Evolutionary conservation across 192 early-diverging fungal genomes (phyloP).

Genomic region (Coemansia guatemalensis): DNA sequence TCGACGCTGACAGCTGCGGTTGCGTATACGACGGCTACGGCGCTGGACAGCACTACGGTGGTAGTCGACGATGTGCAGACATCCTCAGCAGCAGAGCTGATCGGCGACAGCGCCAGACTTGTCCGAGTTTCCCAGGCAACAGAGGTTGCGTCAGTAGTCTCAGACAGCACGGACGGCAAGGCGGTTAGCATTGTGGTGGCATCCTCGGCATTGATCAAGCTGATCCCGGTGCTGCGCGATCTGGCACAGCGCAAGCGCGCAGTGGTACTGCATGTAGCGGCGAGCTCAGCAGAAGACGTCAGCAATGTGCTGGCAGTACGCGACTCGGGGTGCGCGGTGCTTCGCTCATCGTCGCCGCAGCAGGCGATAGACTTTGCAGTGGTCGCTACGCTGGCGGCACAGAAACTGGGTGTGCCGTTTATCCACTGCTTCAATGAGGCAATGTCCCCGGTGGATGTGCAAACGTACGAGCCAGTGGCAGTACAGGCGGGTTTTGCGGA

Average conservation of each 20-base stretch:
- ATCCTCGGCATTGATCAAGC: conserved; percentile 19
- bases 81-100: conserved; percentile 10
- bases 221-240: conserved; percentile 47
- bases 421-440: conserved; percentile 63
- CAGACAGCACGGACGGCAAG: background rate
- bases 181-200: conserved; percentile 20
- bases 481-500: conserved; percentile 48
- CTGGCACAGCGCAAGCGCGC: conserved; percentile 19
- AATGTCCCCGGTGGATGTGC: conserved; percentile 25
- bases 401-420: conserved; percentile 58
- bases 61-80: background rate
- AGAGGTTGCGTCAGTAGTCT: conserved; percentile 20
- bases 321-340: conserved; percentile 73
- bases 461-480: conserved; percentile 31
- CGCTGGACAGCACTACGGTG: conserved; percentile 24
- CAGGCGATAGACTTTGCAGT: conserved; percentile 81
- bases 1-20: conserved; percentile 36
- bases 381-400: conserved; percentile 73
- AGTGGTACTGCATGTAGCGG: conserved; percentile 39
- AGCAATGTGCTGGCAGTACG: conserved; percentile 71
- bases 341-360: conserved; percentile 76
- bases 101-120: conserved; percentile 2
- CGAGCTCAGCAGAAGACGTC: conserved; percentile 32
- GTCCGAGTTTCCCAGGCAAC: conserved; percentile 20
- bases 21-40: conserved; percentile 24